These are phyloP conservation scores for Sphagnurus paluster DNA, from an alignment of 1,284 basidiomycete species.

Conservation along the genomic window DNA sequence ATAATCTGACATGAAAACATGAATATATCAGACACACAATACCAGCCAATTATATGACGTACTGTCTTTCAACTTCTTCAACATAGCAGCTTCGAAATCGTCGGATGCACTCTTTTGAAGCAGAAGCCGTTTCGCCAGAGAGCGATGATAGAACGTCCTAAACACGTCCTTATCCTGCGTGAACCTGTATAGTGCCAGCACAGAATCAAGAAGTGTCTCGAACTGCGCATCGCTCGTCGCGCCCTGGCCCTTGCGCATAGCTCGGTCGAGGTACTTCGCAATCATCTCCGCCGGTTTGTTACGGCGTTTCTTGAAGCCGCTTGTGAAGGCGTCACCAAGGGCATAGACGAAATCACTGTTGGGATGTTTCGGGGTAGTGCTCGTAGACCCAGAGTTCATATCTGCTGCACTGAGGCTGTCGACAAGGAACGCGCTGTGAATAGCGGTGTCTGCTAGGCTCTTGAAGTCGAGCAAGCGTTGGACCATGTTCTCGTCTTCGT, in stretches of 20 bases:
- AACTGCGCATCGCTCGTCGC: constrained; percentile 72
- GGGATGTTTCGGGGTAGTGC: constrained; percentile 29
- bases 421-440: constrained; percentile 48
- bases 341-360: constrained; percentile 61
- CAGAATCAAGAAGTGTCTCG: constrained; percentile 70
- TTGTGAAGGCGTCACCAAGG: constrained; percentile 75
- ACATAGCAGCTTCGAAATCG: constrained; percentile 88
- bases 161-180: constrained; percentile 94
- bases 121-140: constrained; percentile 86
- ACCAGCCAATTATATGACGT: constrained; percentile 28
- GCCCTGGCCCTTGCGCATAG: constrained; percentile 86
- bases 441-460: constrained; percentile 54
- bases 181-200: constrained; percentile 83
- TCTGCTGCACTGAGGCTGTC: constrained; percentile 18
- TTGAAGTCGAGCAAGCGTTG: constrained; percentile 74
- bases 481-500: constrained; percentile 77
- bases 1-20: constrained; percentile 52
- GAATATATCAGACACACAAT: neutral
- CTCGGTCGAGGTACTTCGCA: constrained; percentile 86
- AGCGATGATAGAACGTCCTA: constrained; percentile 91
- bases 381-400: constrained; percentile 33
- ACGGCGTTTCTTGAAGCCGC: constrained; percentile 78
- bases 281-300: constrained; percentile 95
- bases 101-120: constrained; percentile 86
- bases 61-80: constrained; percentile 89